Base-by-base conservation (phyloP, 2,329 filamentous ascomycete species). In the Fusarium temperatum region DNA sequence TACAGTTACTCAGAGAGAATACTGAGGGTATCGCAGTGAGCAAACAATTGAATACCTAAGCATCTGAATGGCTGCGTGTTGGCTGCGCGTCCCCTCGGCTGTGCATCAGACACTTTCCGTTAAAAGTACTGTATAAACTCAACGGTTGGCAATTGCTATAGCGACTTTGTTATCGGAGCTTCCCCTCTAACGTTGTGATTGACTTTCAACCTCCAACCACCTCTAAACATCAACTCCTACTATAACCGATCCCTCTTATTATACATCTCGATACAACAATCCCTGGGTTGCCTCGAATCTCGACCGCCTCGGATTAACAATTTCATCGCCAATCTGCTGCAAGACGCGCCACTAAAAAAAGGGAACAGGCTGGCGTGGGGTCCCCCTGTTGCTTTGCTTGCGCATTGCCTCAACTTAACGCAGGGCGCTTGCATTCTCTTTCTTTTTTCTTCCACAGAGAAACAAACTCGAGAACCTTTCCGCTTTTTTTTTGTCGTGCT, bases 321-420 rank as follows among this genome's bases (percentile, higher is more conserved):
- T 41, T 39, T 35, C 63, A 64, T 66, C 20, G 39, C 50, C 51
- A 64, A 64, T 55, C 50, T 66, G 56, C 63, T 56, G 47, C 55
- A 59, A 41, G 59, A 65, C 68, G 68, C 67, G 59, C 72, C 72
- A 74, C 72, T 74, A 72, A 74, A 74, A 72, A 72, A 60, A 68
- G 47, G 30, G 63, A 68, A 67, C 48, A 51, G 61, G 26, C 47
- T n/a, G 67, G 67, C 67, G 67, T 70, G 67, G 67, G 66, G 71
- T 74, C 58, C 58, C 70, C 71, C 68, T 74, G 63, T 59, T 58
- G 51, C 51, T 55, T 41, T 55, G 51, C 35, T 70, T 59, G 70
- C 54, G 66, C 62, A 74, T 74, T 71, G 63, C 63, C 63, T 68
- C 65, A 68, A 50, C 24, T 36, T 45, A 69, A 70, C 57, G 30